Evolutionary conservation across 2,329 filamentous ascomycete species (phyloP).

Genomic region (Hymenoscyphus fructigenus): DNA sequence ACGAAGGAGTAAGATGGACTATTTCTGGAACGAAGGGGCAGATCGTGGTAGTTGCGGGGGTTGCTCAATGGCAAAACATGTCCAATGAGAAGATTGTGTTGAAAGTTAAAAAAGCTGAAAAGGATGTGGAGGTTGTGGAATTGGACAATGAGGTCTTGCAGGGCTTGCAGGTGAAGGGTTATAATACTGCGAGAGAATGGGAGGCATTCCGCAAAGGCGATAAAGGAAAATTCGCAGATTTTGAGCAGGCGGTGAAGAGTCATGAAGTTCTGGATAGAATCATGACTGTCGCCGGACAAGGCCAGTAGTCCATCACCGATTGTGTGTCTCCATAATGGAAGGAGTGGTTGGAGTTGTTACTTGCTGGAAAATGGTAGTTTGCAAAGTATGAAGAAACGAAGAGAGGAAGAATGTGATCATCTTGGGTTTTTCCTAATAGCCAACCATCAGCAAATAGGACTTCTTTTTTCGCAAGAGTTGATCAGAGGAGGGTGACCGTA

Average conservation of each 20-base stretch:
- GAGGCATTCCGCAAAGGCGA: constrained; percentile 17
- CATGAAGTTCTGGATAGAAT: constrained; percentile 19
- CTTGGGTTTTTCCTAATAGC: background rate
- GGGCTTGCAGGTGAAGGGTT: background rate
- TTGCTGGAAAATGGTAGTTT: background rate
- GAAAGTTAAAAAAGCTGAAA: constrained; percentile 1
- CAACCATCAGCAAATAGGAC: background rate
- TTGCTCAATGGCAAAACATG: constrained; percentile 17
- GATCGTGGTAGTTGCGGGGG: constrained; percentile 28
- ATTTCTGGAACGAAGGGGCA: constrained; percentile 42
- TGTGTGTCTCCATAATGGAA: background rate
- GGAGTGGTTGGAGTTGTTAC: background rate
- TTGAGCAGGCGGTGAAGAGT: constrained; percentile 17
- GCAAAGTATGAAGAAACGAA: background rate
- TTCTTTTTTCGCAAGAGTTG: background rate
- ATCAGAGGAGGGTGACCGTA: background rate
- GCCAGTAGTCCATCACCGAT: background rate
- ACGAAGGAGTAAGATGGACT: constrained; percentile 35
- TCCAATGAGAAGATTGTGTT: background rate
- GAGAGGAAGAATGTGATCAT: background rate
- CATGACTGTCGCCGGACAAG: background rate
- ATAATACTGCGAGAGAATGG: constrained; percentile 19
- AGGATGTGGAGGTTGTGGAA: constrained; percentile 14
- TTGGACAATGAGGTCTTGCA: constrained; percentile 8
- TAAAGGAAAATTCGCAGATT: constrained; percentile 13